Evolutionary conservation across 2,329 filamentous ascomycete species (phyloP).

Genomic region (Akanthomyces lecanii): DNA sequence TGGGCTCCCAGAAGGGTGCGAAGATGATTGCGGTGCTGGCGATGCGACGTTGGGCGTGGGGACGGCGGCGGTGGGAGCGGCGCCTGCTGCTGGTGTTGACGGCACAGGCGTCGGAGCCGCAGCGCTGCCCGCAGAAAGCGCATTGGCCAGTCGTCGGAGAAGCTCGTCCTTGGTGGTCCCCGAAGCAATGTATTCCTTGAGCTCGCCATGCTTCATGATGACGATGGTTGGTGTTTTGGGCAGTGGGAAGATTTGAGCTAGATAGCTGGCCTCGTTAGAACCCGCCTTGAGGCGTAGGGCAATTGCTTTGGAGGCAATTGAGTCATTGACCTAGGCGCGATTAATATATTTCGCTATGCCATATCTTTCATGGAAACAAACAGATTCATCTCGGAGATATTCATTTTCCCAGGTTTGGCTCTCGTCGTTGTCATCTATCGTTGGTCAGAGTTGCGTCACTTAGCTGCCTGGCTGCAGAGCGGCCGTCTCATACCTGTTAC

Average conservation of each 20-base stretch:
- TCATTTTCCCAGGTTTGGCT: conserved; percentile 70
- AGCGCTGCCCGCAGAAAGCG: conserved; percentile 25
- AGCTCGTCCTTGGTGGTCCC: conserved; percentile 65
- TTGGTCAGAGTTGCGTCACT: conserved; percentile 5
- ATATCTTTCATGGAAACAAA: conserved; percentile 32
- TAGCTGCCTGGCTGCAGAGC: conserved; percentile 19
- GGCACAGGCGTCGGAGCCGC: conserved; percentile 16
- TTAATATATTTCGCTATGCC: conserved; percentile 6
- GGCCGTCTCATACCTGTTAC: conserved; percentile 58
- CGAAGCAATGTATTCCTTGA: conserved; percentile 70
- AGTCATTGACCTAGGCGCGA: conserved; percentile 44
- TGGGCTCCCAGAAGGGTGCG: conserved; percentile 23
- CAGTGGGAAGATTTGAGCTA: conserved; percentile 80
- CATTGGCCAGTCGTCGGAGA: conserved; percentile 37
- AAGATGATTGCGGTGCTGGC: conserved; percentile 20
- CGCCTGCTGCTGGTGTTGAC: conserved; percentile 18
- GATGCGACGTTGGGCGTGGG: neutral
- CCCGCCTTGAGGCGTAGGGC: conserved; percentile 66
- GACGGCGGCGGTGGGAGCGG: conserved; percentile 15
- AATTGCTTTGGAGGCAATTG: conserved; percentile 61
- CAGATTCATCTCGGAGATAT: conserved; percentile 55
- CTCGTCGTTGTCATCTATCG: conserved; percentile 62
- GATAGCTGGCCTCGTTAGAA: conserved; percentile 75
- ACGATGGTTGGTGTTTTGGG: conserved; percentile 73
- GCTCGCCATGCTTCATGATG: conserved; percentile 71